A percentile compares a stretch with the other conserved stretches of the same genome.
Evolutionary conservation across 768 basidiomycete genomes (phyloP).

Genomic region (Xerocomellus amylosporus): DNA sequence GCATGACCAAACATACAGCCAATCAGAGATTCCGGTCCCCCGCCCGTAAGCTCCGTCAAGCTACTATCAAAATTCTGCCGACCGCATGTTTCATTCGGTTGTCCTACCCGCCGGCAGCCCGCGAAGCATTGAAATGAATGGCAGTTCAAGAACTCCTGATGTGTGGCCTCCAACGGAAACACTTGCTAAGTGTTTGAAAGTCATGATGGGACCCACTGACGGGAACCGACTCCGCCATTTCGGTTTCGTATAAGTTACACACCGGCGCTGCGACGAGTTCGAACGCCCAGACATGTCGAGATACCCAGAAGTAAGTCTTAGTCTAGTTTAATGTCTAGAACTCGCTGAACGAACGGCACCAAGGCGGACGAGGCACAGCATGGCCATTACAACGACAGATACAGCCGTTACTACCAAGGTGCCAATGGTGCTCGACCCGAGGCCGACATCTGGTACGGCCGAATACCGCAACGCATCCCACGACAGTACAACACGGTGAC

Average conservation of each 20-base stretch:
- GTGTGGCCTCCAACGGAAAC: no score
- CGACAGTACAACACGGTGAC: slow-evolving; percentile 93
- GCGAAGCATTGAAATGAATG: no score
- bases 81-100: no score
- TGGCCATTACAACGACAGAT: slow-evolving; percentile 66
- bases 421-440: slow-evolving; percentile 37
- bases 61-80: no score
- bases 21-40: no score
- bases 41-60: no score
- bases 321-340: background rate
- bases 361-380: slow-evolving; percentile 66
- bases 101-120: no score
- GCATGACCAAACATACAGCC: no score
- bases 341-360: slow-evolving; percentile 1
- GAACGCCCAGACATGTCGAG: slow-evolving; percentile 35
- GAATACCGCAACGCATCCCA: slow-evolving; percentile 87
- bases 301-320: slow-evolving; percentile 38
- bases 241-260: background rate
- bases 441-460: slow-evolving; percentile 78
- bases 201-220: background rate
- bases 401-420: slow-evolving; percentile 48
- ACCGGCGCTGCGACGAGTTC: background rate
- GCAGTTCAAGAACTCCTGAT: no score
- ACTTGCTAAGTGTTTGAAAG: no score
- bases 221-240: background rate